Base-by-base conservation (phyloP, 305 asterid genomes). In the Rubia peregrina region DNA sequence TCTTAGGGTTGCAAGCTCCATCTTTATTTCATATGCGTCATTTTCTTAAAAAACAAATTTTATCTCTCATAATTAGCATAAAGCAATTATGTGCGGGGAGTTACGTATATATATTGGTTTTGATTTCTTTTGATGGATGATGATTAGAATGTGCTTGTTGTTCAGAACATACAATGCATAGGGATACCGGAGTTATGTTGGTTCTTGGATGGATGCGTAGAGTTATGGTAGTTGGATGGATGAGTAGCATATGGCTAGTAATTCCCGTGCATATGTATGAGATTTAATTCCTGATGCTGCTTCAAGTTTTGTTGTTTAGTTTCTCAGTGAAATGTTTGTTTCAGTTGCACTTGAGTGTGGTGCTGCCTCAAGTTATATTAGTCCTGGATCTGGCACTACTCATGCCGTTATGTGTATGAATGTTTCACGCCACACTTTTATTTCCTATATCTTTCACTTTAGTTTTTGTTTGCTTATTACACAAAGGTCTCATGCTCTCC, bases 31-130 rank as follows among this genome's bases (percentile, higher is more conserved):
- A 7, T 11, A 33, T 51, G 63, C 44, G 9, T 53, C 3, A 30
- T 7, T 46, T 51, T 43, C 19, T 21, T 46, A n/a, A 13, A 44
- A 11, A 46, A 67, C 24, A 42, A 24, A 21, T 65, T 65, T 19
- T 42, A 49, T 63, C 38, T 56, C 44, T 26, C 22, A 38, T n/a
- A 17, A 17, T 51, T 51, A n/a, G 21, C 13, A 22, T 60, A 5
- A 7, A 16, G 62, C 8, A 44, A 8, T 24, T 13, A 21, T 17
- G 3, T 61, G 13, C 30, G 9, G 53, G 72, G 67, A 43, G 42
- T 43, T n/a, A 67, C 71, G 72, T 71, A 71, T 64, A 59, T 68
- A 64, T 61, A 44, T 68, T 67, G 59, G 60, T 73, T 74, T 66
- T 51, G 19, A 12, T 69, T 68, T 64, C 12, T 33, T 61, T 76